Base-by-base conservation (phyloP, 129 eudicot species). In the Helichrysum umbraculigerum region DNA sequence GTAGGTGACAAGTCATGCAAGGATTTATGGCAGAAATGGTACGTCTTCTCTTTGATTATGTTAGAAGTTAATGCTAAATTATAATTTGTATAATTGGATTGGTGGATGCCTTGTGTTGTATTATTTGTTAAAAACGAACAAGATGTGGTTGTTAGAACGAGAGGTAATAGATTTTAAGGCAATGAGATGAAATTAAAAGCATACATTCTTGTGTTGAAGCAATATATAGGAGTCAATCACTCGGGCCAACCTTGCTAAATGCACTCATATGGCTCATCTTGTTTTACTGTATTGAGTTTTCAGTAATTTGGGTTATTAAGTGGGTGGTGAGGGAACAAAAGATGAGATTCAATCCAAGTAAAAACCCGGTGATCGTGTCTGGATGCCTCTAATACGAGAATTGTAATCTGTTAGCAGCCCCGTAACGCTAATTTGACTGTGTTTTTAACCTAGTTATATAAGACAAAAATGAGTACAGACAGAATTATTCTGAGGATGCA, bases 1-100 rank as follows among this genome's bases (percentile, higher is more conserved):
- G 1, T 82, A 93, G 98, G 96, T 90, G 74, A 84, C 87, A 21
- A 87, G 84, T 41, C 87, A 93, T 83, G 90, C 83, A 52, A 88
- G 95, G 84, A 81, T 83, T 34, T 93, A 93, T 76, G 98, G 98
- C 50, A 73, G 87, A 80, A 93, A 93, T 16, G 98, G 98, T 90
- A 75, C 29, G 86, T 77, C 9, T 51, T 64, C 47, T 8, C 64
- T 67, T 70, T 58, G 2, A 68, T 60, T 57, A 47, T 50, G 16
- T 19, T 7, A 21, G 14, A 30, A 12, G 32, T 75, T 34, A 41
- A 21, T 54, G 65, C 68, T 16, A 29, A 19, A 59, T n/a, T 5
- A 9, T 59, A 10, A 12, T 29, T 39, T 39, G 39, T 42, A 6
- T 34, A 20, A 19, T 32, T 34, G 65, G 66, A 50, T 63, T 34